Evolutionary conservation across 2,329 filamentous ascomycete species (phyloP), one percentile per base, ranked within the genome.

Genomic region (Claviceps sp.): DNA sequence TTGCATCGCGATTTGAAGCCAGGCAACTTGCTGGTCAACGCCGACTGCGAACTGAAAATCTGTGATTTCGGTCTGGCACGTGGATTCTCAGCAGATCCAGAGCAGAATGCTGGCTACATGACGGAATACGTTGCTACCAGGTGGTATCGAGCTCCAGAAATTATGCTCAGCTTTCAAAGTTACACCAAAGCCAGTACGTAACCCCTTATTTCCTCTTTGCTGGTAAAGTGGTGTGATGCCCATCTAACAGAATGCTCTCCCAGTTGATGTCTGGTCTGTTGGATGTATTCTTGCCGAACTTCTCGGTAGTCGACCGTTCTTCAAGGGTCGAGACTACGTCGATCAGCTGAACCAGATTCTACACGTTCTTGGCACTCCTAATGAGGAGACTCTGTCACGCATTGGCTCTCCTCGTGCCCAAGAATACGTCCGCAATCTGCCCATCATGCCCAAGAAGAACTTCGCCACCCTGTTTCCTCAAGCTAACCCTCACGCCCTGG

Each of bases 141-240:
- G 73, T 98, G 93, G 93, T 98, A 82, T 64, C 76, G 78, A 71
- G 93, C 93, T 3, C 93, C 93, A 5, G 93, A 98, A 70, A 98
- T 98, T 62, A 98, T 98, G 93, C 75, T 98, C 69, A 96, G 89
- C 75, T 98, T 98, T 81, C 91, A 97, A 72, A 96, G 89, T 74
- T 98, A 98, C 71, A 98, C 93, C 63, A 98, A 98, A 89, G 93
- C 93, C 61, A 98, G 93, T 97, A 82, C 53, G 90, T 91, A 14
- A 8, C 13, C 14, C 39, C 7, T 3, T 48, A 1, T 6, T 16
- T 30, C 1, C 16, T 4, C 10, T 40, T 47, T 1, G 5, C 19
- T 42, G 17, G 3, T 4, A 13, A 11, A 0, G 41, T 22, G 41
- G 14, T 19, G 17, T 42, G 37, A 7, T 34, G 2, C 16, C 1